Evolutionary conservation across 179 eudicot species (phyloP), one percentile per base, ranked within the genome.

Genomic region (Beta corolliflora): DNA sequence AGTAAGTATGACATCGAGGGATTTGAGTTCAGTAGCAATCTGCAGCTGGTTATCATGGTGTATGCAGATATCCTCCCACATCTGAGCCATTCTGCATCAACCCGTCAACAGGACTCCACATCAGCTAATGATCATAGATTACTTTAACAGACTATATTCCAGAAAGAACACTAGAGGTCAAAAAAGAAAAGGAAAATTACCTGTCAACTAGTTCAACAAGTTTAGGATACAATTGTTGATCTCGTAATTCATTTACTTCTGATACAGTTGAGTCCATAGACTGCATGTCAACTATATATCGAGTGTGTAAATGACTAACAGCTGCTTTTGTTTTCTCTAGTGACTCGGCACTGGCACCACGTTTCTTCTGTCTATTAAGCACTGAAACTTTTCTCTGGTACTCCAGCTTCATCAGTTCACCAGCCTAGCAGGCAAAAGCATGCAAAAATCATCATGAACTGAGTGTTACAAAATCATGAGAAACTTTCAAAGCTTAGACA

Each of bases 231-330:
- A 95, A 77, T 85, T 95, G 98, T 83, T 85, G 88, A 76, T 95
- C 99, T 50, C 99, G 98, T 80, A 95, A 87, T 50, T 94, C 92
- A 78, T 95, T 89, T 14, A 95, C 95, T 90, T 95, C 99, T 16
- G 92, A 82, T 41, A 95, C 98, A n/a, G 98, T 95, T 48, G 99
- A 95, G 86, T 95, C 99, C 91, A 95, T 83, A 29, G 98, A 94
- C 85, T 95, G 99, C 99, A 94, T 92, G 86, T 95, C 99, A 73
- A 95, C 99, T 69, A 95, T 95, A 80, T 95, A 95, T 79, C 98
- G 90, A 58, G 99, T 95, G 83, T 95, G 99, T 87, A 95, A 80
- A 89, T 95, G 99, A 82, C 97, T 95, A 65, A 95, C 98, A 65
- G 99, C 99, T 77, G 99, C 99, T 85, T 95, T 95, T 5, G 98